phyloP scores from a whole-genome alignment of 768 basidiomycete genomes.

The Termitomyces sp. region DNA sequence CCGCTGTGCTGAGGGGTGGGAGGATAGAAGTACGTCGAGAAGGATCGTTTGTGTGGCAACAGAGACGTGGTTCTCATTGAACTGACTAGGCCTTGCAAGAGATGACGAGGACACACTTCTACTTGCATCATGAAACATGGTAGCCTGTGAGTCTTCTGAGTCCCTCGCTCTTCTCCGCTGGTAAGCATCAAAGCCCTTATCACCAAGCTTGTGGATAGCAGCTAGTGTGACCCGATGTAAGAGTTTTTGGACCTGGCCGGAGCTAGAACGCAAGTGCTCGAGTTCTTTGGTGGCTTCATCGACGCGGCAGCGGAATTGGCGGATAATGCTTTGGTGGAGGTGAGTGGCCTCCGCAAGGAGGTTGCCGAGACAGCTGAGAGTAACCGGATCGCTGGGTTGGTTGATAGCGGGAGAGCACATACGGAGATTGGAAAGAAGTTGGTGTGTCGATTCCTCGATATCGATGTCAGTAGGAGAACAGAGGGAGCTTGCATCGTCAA shows the following conservation, averaged over 20 bases:
- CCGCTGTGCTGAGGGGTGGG: slow-evolving; percentile 10
- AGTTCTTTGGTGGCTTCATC: slow-evolving; percentile 48
- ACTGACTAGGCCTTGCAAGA: slow-evolving; percentile 7
- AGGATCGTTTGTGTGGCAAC: slow-evolving; percentile 24
- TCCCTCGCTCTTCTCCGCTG: slow-evolving; percentile 39
- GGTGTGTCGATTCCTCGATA: slow-evolving; percentile 35
- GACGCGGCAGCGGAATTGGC: slow-evolving; percentile 46
- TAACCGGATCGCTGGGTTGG: slow-evolving; percentile 29
- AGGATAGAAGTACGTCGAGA: slow-evolving; percentile 13
- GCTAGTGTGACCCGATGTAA: slow-evolving; percentile 37
- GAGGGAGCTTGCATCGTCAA: slow-evolving; percentile 26
- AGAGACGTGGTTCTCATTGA: slow-evolving; percentile 15
- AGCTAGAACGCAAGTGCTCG: slow-evolving; percentile 36
- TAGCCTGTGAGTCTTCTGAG: slow-evolving; percentile 62
- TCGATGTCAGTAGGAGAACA: slow-evolving; percentile 39
- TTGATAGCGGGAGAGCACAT: slow-evolving; percentile 36
- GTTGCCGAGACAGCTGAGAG: slow-evolving; percentile 37
- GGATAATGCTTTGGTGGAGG: slow-evolving; percentile 38
- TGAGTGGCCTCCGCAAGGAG: slow-evolving; percentile 43
- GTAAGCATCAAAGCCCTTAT: slow-evolving; percentile 26
- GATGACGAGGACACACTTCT: slow-evolving; percentile 12
- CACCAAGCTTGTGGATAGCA: slow-evolving; percentile 37
- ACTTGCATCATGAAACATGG: slow-evolving; percentile 28
- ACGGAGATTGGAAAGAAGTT: slow-evolving; percentile 50
- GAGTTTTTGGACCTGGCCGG: slow-evolving; percentile 37